Evolutionary conservation across 306 rosid species (phyloP), one percentile per base, ranked within the genome.

Genomic region (Potentilla sterilis): DNA sequence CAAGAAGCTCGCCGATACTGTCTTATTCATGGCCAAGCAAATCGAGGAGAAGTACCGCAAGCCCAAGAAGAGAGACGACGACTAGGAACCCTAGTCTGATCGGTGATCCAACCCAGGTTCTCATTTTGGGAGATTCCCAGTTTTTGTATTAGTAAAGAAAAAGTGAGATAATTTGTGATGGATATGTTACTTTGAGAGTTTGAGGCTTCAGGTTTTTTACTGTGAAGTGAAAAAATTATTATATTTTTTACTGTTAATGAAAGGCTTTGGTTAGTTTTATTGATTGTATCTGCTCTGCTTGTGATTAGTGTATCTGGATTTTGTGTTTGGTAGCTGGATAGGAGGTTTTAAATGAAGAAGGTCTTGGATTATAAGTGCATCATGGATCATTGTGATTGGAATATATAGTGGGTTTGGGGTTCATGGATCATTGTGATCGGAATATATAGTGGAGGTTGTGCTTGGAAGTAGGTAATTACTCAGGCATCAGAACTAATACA

Each of bases 11-110:
- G 84, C 84, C 49, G 61, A 86, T 74, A 74, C 78, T 2, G 84
- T 88, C 19, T 19, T 82, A 68, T 21, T 77, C 74, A 76, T 73
- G 83, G 91, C 86, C 35, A 82, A 82, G 78, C 78, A 78, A 16
- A 18, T 82, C 4, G 97, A 91, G 77, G 87, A 79, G 68, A 82
- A 80, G 79, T 87, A 87, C 80, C 96, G 88, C 54, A 88, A 85
- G 83, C 78, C 85, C 81, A 88, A 79, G 74, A 87, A 81, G 80
- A 73, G 83, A 54, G 72, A 76, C 11, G 84, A 84, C 34, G 83
- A 86, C 57, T 74, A 74, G 59, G 83, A 73, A 65, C 65, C 38
- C 43, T 46, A 15, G 69, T 57, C 15, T 61, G 32, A 8, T n/a
- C 37, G 10, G 15, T 11, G 51, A 46, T 46, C 28, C 2, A 9